Evolutionary conservation across 306 rosid species (phyloP).

Genomic region (Acacia confusa): DNA sequence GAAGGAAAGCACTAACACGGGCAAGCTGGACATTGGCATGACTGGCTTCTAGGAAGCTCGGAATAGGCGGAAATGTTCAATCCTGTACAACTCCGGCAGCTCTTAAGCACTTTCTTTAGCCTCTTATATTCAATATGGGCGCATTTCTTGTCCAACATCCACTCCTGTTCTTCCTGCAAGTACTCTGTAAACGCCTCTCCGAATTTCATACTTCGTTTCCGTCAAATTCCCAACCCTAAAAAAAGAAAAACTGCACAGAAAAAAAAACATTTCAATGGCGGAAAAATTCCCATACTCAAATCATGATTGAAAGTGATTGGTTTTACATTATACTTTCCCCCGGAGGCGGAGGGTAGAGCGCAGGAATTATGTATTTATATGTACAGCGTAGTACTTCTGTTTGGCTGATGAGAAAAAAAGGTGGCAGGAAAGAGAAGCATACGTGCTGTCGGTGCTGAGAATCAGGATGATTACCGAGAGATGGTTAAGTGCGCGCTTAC

Average conservation of each 20-base stretch:
- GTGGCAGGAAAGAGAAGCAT: neutral
- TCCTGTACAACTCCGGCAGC: conserved; percentile 52
- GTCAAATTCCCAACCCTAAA: conserved; percentile 38
- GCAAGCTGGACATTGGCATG: conserved; percentile 71
- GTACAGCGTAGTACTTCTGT: neutral
- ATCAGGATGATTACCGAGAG: neutral
- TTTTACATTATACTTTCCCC: neutral
- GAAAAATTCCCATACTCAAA: neutral
- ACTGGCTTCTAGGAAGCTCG: conserved; percentile 28
- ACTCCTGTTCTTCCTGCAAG: conserved; percentile 58
- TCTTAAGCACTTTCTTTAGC: conserved; percentile 80
- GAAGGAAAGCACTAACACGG: conserved; percentile 43
- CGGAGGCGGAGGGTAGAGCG: neutral
- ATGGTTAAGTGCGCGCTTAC: neutral
- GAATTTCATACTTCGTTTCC: conserved; percentile 59
- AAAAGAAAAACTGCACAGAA: neutral
- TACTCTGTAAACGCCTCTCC: conserved; percentile 68
- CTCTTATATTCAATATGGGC: conserved; percentile 70
- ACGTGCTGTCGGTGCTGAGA: neutral
- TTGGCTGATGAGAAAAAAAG: neutral
- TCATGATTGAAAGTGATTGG: neutral
- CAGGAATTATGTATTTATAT: neutral
- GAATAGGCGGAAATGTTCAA: conserved; percentile 26
- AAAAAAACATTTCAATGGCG: neutral
- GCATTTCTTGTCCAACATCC: conserved; percentile 55